A percentile compares a stretch with the other conserved stretches of the same genome.
phyloP scores from a whole-genome alignment of 139 green algal species.

The Nannochloris sp. region DNA sequence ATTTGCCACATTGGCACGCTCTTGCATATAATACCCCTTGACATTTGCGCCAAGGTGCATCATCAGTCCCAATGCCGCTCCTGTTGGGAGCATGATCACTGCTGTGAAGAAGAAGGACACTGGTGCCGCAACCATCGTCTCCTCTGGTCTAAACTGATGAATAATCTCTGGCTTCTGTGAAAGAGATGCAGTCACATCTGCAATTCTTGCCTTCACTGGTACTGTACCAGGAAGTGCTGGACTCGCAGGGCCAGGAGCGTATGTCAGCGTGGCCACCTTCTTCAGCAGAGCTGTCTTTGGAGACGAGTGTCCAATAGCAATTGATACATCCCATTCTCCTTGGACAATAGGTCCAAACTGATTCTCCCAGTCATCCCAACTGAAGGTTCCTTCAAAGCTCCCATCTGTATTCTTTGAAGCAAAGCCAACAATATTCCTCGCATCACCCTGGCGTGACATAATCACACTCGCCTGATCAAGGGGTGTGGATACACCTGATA shows the following conservation, averaged over 20 bases:
- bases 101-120: neutral
- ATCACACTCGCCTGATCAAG: neutral
- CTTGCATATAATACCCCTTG: neutral
- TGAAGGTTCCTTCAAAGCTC: neutral
- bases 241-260: neutral
- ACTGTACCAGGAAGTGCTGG: neutral
- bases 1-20: neutral
- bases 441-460: neutral
- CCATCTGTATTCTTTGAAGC: neutral
- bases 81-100: neutral
- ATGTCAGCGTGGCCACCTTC: neutral
- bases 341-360: neutral
- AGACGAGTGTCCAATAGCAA: neutral
- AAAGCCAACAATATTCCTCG: neutral
- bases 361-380: neutral
- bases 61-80: neutral
- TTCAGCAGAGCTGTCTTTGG: neutral
- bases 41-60: neutral
- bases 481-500: neutral
- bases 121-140: neutral
- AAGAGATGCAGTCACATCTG: neutral
- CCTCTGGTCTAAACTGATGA: neutral
- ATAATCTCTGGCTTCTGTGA: neutral
- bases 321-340: neutral
- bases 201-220: neutral